Conservation (phyloP, 2,329 filamentous ascomycete species). For the Scedosporium dehoogii region DNA sequence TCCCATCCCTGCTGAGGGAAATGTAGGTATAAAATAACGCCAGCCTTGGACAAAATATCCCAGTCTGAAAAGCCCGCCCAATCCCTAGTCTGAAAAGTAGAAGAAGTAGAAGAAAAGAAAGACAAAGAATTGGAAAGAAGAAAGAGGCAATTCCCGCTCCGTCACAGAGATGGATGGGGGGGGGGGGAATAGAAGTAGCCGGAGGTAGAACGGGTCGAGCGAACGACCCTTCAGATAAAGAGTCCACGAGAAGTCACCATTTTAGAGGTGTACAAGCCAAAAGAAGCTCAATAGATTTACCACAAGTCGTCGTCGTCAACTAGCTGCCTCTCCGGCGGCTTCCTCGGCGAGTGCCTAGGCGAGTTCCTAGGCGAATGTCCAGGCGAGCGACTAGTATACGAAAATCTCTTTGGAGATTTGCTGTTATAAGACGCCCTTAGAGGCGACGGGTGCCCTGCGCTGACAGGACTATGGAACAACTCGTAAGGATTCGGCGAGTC, state of each 20-base stretch:
- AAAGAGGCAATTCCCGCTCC: not conserved
- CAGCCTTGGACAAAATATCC: not conserved
- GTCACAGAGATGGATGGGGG: too few species aligned
- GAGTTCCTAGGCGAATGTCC: not conserved
- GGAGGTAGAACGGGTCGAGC: too few species aligned
- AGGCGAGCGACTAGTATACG: not conserved
- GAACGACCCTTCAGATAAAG: too few species aligned
- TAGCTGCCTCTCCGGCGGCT: constrained; percentile 7
- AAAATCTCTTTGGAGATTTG: not conserved
- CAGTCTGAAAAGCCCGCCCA: not conserved
- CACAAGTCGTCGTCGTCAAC: constrained; percentile 10
- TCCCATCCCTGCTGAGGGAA: not conserved
- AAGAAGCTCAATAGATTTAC: not conserved
- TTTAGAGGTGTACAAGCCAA: not conserved
- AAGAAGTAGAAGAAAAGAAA: constrained; percentile 1
- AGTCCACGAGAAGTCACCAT: not conserved
- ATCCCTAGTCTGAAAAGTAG: not conserved
- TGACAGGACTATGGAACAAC: not conserved
- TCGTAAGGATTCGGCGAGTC: not conserved
- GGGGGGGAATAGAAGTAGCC: too few species aligned
- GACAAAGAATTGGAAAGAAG: not conserved
- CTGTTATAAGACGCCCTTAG: not conserved
- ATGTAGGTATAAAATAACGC: not conserved
- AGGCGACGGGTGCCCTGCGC: not conserved
- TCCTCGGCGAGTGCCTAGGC: not conserved